Evolutionary conservation across 257 asterid genomes (phyloP).

Genomic region (Solanum appendiculatum): DNA sequence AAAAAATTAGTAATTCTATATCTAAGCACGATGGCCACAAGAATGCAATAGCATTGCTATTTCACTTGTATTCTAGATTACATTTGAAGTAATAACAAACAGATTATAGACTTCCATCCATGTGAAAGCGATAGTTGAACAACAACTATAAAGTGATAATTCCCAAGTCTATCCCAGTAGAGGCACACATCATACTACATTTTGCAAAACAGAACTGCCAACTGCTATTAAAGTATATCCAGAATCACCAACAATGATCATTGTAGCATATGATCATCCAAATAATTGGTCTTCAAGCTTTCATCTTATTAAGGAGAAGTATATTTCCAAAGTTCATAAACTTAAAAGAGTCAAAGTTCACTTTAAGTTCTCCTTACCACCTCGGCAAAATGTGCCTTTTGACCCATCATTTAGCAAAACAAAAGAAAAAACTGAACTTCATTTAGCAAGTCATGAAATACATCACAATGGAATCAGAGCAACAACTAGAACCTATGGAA

Average conservation of each 20-base stretch:
- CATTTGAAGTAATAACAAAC: neutral
- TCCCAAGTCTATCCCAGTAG: neutral
- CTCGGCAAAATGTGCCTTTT: neutral
- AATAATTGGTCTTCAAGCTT: neutral
- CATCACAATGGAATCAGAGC: too few relatives aligned
- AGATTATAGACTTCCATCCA: neutral
- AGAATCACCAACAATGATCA: neutral
- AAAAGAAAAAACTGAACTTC: neutral
- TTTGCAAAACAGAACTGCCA: neutral
- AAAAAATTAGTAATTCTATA: neutral
- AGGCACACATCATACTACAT: neutral
- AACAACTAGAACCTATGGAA: neutral
- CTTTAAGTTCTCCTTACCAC: neutral
- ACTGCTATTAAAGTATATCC: neutral
- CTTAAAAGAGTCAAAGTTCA: neutral
- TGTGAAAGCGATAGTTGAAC: neutral
- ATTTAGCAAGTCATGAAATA: neutral
- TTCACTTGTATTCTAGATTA: too few relatives aligned
- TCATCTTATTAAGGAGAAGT: neutral
- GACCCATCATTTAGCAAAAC: neutral
- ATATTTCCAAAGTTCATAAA: neutral
- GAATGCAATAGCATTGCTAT: too few relatives aligned
- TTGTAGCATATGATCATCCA: neutral
- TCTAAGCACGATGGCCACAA: neutral
- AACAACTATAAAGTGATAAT: neutral